Conservation (phyloP, 805 yeast species). For the Schwanniomyces pseudopolymorphus region DNA sequence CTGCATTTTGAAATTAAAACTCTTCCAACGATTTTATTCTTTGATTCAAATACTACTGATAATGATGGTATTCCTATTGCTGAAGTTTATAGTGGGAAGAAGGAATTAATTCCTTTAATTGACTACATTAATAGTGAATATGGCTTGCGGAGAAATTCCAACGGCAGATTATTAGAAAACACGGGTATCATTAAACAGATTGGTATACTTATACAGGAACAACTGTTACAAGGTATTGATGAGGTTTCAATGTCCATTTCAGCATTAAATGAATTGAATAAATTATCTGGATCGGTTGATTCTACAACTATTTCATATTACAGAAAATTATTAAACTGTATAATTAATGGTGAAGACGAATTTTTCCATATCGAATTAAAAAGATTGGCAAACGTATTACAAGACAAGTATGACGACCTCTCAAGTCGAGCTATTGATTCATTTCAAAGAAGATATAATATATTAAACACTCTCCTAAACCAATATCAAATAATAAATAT, state of each 20-base stretch:
- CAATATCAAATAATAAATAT: conserved; percentile 7
- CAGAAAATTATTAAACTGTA: conserved; percentile 44
- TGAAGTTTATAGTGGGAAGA: conserved; percentile 22
- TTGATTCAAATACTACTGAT: conserved; percentile 28
- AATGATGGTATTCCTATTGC: conserved; percentile 27
- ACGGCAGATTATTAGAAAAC: conserved; percentile 28
- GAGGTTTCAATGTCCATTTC: conserved; percentile 7
- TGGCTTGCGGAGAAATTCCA: conserved; percentile 26
- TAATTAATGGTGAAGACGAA: conserved; percentile 42
- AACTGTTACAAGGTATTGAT: not conserved
- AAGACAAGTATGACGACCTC: conserved; percentile 32
- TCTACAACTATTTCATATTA: conserved; percentile 42
- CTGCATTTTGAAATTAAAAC: conserved; percentile 40
- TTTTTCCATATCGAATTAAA: conserved; percentile 46
- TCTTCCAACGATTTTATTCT: conserved; percentile 57
- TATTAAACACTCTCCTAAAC: conserved; percentile 27
- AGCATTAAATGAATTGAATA: conserved; percentile 11
- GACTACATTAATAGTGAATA: conserved; percentile 26
- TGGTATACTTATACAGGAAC: conserved; percentile 13
- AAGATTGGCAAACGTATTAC: conserved; percentile 46
- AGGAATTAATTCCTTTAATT: conserved; percentile 19
- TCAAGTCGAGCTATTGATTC: conserved; percentile 47
- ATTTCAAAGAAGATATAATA: conserved; percentile 51
- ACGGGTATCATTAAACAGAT: conserved; percentile 31
- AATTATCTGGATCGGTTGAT: conserved; percentile 11